These are phyloP conservation scores for Colletotrichum kahawae DNA, from an alignment of 2,329 filamentous ascomycete species.

Conservation along the genomic window DNA sequence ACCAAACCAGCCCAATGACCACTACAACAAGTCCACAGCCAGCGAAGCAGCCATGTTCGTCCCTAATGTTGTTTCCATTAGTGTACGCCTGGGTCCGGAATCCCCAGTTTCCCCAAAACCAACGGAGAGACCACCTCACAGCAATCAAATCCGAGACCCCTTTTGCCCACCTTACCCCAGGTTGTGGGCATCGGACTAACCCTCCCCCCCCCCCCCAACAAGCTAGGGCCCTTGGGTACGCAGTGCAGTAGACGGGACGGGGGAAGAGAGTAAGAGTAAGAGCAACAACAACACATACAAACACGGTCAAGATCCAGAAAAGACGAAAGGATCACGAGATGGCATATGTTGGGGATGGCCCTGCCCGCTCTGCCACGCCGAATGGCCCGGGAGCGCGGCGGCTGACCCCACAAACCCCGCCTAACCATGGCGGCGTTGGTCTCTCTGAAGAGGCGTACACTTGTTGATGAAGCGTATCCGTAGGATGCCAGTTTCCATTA, in stretches of 20 bases:
- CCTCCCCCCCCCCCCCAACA: neutral
- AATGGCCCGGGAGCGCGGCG: constrained; percentile 19
- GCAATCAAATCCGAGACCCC: constrained; percentile 4
- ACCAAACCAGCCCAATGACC: neutral
- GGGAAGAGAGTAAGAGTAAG: neutral
- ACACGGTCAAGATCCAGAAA: neutral
- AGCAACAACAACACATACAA: neutral
- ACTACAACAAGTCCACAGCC: neutral
- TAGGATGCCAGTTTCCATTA: constrained; percentile 23
- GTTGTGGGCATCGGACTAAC: neutral
- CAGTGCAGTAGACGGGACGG: neutral
- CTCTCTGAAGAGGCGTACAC: neutral
- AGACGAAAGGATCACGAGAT: constrained; percentile 17
- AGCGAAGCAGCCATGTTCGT: neutral
- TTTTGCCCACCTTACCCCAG: constrained; percentile 18
- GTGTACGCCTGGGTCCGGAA: neutral
- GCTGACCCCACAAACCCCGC: constrained; percentile 19
- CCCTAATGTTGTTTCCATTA: constrained; percentile 8
- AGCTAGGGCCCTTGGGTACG: neutral
- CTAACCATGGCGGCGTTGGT: neutral
- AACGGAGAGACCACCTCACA: neutral
- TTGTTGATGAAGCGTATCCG: neutral
- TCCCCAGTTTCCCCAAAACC: neutral
- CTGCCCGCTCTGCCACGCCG: constrained; percentile 2
- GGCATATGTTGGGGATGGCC: constrained; percentile 16